Base-by-base conservation (phyloP, 306 rosid species). In the Ochetophila trinervis region DNA sequence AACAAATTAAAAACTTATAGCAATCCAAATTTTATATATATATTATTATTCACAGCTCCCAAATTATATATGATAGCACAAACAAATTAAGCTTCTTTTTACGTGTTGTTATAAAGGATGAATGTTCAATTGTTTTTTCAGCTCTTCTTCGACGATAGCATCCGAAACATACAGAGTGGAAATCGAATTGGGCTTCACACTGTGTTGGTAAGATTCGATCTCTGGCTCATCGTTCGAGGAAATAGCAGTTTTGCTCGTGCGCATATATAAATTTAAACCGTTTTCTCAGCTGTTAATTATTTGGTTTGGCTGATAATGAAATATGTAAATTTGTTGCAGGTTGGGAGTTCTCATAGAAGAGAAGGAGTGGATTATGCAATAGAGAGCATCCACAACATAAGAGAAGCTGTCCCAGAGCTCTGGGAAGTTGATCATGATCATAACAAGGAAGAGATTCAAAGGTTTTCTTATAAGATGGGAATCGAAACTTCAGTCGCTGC, bases 81-180 rank as follows among this genome's bases (percentile, higher is more conserved):
- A 11, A 8, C 5, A 50, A 7, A 17, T 0, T 5, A 1, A 50
- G 17, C 4, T 50, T 4, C 16, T n/a, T 50, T n/a, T n/a, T n/a
- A n/a, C n/a, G n/a, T n/a, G n/a, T n/a, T n/a, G n/a, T n/a, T n/a
- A n/a, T n/a, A n/a, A n/a, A n/a, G n/a, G n/a, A n/a, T n/a, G n/a
- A n/a, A n/a, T n/a, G n/a, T n/a, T n/a, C n/a, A n/a, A n/a, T n/a
- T 6, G 19, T 4, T 18, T 64, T 10, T 49, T 57, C 36, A 67
- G 71, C 27, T 67, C 9, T 57, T 68, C 73, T 68, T 57, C 57
- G 73, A 68, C 30, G 73, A 57, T 48, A 68, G 73, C 32, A 47
- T 68, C 5, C 56, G 73, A 0, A 68, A 68, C 57, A 68, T 68
- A 24, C 57, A 56, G 22, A 22, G 47, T 6, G 73, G 65, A 34